Evolutionary conservation across 208 protist genomes (phyloP).

Genomic region (Porcisia hertigi): DNA sequence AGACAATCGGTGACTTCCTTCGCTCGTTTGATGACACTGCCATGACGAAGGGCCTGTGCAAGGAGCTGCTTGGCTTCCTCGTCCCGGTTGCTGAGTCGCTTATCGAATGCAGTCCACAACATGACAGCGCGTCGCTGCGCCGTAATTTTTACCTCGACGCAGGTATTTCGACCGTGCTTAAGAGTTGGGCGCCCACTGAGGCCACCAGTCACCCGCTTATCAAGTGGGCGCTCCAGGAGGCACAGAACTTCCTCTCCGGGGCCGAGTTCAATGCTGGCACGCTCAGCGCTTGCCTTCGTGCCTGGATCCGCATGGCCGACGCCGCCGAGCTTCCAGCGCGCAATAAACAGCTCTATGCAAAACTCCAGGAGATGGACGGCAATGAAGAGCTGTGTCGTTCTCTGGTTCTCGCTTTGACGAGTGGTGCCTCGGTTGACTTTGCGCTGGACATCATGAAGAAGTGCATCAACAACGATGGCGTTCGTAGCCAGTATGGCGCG

Average conservation of each 20-base stretch:
- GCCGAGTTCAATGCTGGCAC: slow-evolving; percentile 42
- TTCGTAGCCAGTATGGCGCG: slow-evolving; percentile 82
- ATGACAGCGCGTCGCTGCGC: slow-evolving; percentile 31
- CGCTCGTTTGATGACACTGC: slow-evolving; percentile 41
- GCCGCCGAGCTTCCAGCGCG: slow-evolving; percentile 18
- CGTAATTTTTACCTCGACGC: slow-evolving; percentile 45
- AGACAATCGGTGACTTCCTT: slow-evolving; percentile 40
- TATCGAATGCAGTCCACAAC: slow-evolving; percentile 10
- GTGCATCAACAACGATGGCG: slow-evolving; percentile 64
- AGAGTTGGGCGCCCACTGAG: slow-evolving; percentile 14
- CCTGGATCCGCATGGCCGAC: slow-evolving; percentile 47
- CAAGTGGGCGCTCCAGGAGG: slow-evolving; percentile 68
- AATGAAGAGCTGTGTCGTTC: slow-evolving; percentile 71
- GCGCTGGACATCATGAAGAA: slow-evolving; percentile 54
- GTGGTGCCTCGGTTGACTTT: slow-evolving; percentile 47
- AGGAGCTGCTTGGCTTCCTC: slow-evolving; percentile 36
- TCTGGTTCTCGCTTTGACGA: slow-evolving; percentile 65
- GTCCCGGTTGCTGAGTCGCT: slow-evolving; percentile 30
- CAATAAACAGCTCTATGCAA: slow-evolving; percentile 49
- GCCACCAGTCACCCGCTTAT: slow-evolving; percentile 34
- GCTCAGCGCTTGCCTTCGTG: slow-evolving; percentile 42
- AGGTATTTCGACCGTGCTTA: slow-evolving; percentile 32
- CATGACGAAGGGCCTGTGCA: slow-evolving; percentile 24
- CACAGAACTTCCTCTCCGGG: slow-evolving; percentile 45
- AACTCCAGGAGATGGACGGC: slow-evolving; percentile 58